Evolutionary conservation across 2,329 filamentous ascomycete genomes (phyloP), one percentile per base, ranked within the genome.

Genomic region (Trichoderma endophyticum): DNA sequence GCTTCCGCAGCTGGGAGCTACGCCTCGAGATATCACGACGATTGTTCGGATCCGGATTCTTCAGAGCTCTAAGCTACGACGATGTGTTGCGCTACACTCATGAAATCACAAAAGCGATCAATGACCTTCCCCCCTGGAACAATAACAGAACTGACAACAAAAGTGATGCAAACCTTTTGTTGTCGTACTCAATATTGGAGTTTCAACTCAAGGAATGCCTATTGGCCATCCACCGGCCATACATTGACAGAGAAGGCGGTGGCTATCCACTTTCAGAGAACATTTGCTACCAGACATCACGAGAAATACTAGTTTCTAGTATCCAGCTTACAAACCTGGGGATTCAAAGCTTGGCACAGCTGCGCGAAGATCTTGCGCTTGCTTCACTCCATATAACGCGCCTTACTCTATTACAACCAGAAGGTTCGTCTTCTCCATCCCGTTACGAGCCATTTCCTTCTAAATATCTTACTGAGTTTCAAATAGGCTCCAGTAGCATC

Each of bases 131-230:
- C 15, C 66, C 66, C 1, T 69, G 66, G 66, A 24, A 7, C 36
- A 61, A 1, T 8, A 24, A 7, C 26, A 34, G 65, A 21, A 30
- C 7, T 1, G 54, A 59, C n/a, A 18, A 32, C 12, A 68, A 68
- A 32, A 34, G 26, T 12, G 54, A 61, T n/a, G 28, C 57, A 54
- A 15, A 11, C 9, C 36, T 70, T 8, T 24, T 62, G 2, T 28
- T 62, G 21, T 14, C 57, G 6, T 70, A 48, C 6, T 39, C 57
- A 18, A 62, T 70, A 21, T 4, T 70, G 21, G 67, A 62, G 9
- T 61, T 70, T 54, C 57, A 70, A 21, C 67, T 70, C 57, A 70
- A 70, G 3, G 67, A 62, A 34, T 70, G 57, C 51, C 57, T 70
- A 4, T 24, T 61, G 4, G 21, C 67, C 43, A 51, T 70, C 0